A percentile compares a stretch with the other conserved stretches of the same genome.
Evolutionary conservation across 805 yeast genomes (phyloP).

Genomic region (Pichia cephalocereana): DNA sequence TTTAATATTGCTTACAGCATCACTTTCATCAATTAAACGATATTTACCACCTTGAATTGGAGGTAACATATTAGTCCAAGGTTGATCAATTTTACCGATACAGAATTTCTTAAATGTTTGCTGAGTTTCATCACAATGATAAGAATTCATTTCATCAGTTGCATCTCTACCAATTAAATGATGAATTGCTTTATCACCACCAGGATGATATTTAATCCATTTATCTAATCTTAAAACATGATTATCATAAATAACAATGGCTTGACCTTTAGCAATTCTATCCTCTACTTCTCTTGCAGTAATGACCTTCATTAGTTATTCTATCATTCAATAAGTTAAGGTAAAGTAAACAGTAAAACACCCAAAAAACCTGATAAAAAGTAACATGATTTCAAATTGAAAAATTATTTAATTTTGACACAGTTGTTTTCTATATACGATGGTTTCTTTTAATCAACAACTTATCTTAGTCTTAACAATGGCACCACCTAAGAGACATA

Average conservation of each 20-base stretch:
- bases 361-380: too few species aligned
- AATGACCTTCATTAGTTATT: too few species aligned
- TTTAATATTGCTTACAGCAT: neutral
- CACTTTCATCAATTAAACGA: slow-evolving; percentile 17
- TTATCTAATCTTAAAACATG: slow-evolving; percentile 53
- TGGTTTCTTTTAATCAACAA: neutral
- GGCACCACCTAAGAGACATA: slow-evolving; percentile 11
- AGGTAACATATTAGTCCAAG: slow-evolving; percentile 72
- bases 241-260: slow-evolving; percentile 57
- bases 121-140: slow-evolving; percentile 57
- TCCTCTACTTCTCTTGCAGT: slow-evolving; percentile 40
- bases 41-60: slow-evolving; percentile 79
- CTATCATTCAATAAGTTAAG: too few species aligned
- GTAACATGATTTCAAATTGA: too few species aligned
- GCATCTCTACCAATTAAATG: slow-evolving; percentile 90
- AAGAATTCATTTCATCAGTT: slow-evolving; percentile 82
- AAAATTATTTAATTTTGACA: too few species aligned
- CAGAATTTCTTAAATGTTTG: slow-evolving; percentile 43
- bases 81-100: slow-evolving; percentile 53
- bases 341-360: too few species aligned
- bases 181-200: slow-evolving; percentile 75
- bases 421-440: too few species aligned
- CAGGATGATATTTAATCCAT: slow-evolving; percentile 77
- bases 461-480: neutral
- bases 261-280: slow-evolving; percentile 53